Conservation (phyloP, 768 basidiomycete species). For the Xerocomellus amylosporus region DNA sequence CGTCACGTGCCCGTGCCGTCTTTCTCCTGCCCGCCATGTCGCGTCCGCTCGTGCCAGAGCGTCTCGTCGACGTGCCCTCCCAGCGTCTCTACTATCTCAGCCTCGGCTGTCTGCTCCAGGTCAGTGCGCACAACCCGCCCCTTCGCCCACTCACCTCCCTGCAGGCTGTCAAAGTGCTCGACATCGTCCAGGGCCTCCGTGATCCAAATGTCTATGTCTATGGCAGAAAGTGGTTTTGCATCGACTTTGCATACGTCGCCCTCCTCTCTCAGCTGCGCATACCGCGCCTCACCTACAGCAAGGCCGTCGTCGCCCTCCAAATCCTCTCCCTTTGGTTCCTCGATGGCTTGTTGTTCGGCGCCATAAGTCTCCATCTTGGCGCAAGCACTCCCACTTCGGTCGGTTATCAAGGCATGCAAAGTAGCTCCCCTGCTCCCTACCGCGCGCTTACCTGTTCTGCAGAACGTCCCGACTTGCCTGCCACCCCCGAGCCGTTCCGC, state of each 20-base stretch:
- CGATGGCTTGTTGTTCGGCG: conserved; percentile 71
- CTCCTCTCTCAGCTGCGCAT: conserved; percentile 64
- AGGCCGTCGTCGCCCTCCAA: conserved; percentile 60
- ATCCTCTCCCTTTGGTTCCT: conserved; percentile 59
- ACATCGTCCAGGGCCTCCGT: conserved; percentile 55
- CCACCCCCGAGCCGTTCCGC: conserved; percentile 45
- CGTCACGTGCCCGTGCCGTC: conserved; percentile 18
- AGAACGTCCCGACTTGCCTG: conserved; percentile 38
- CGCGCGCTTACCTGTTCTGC: conserved; percentile 7
- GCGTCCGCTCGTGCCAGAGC: conserved; percentile 66
- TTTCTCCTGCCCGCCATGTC: conserved; percentile 13
- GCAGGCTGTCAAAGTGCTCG: conserved; percentile 69
- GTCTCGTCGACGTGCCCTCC: conserved; percentile 69
- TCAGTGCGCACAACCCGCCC: conserved; percentile 24
- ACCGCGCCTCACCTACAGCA: conserved; percentile 69
- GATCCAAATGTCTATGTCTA: conserved; percentile 41
- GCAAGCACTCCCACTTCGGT: conserved; percentile 11
- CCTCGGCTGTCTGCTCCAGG: conserved; percentile 74
- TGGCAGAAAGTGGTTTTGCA: conserved; percentile 69
- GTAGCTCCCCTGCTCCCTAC: conserved; percentile 23
- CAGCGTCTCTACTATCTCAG: conserved; percentile 79
- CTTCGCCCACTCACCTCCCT: background rate
- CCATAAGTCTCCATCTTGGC: conserved; percentile 56
- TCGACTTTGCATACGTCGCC: conserved; percentile 61
- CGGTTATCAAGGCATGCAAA: conserved; percentile 27